Base-by-base conservation (phyloP, 1,284 basidiomycete species). In the Pholiota adiposa region DNA sequence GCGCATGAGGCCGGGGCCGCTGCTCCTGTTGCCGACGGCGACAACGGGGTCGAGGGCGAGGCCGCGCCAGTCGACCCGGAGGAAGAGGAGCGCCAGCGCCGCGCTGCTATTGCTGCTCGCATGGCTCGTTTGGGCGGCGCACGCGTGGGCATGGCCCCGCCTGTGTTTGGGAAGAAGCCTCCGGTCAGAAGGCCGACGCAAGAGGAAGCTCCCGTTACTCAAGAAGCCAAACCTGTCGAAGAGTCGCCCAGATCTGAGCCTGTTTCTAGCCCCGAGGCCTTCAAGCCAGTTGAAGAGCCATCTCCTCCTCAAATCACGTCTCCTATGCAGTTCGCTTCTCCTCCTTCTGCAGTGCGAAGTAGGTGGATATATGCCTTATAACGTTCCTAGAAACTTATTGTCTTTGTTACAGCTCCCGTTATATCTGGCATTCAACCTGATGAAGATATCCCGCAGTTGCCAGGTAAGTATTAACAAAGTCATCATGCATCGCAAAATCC, bases 91-190 rank as follows among this genome's bases (percentile, higher is more conserved):
- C 81, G 88, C 54, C 86, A 89, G 67, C 85, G 90, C 53, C 86
- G 91, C 44, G 89, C 90, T 8, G 89, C 88, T 16, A 89, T 95
- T 68, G 94, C 93, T 29, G 93, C 90, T 29, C 84, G 93, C 58
- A 95, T 96, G 93, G 94, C 92, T 58, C 88, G 89, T 66, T 83
- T 95, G 11, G 95, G 93, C 29, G 95, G 93, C 36, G 87, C 93
- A 44, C 85, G 91, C 63, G 83, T 96, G 38, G 94, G 94, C 3
- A 90, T 93, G 88, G 84, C 76, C 0, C 86, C 87, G 2, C 88
- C 89, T 41, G 76, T 88, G 52, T 85, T 89, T 74, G 85, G 83
- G 8, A 79, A 76, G 65, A 84, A 85, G 66, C 83, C 85, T 14
- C 67, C 73, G 25, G 69, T 71, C 7, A 60, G 64, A 29, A 64